Percentiles rank a stretch among this genome's conserved stretches.
These are phyloP conservation scores for Abrus pulchellus DNA, from an alignment of 306 rosid species.

Conservation along the genomic window DNA sequence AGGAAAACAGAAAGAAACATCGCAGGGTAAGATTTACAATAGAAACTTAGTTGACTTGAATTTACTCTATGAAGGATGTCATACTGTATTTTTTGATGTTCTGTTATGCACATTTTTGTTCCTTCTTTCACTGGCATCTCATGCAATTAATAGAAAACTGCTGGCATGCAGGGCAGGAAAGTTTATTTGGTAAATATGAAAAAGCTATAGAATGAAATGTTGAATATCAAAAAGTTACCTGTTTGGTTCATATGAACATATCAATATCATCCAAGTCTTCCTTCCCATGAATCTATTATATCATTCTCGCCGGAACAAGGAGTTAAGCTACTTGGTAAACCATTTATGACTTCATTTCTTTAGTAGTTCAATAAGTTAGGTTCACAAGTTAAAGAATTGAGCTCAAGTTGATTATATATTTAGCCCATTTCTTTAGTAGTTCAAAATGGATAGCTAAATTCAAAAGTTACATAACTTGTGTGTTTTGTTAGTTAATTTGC, in stretches of 20 bases:
- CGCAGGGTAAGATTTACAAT: conserved; percentile 55
- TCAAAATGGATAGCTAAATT: no score
- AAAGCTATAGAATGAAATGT: neutral
- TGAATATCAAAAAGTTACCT: neutral
- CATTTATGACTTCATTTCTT: neutral
- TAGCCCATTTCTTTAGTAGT: neutral
- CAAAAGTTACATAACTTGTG: no score
- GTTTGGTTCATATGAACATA: neutral
- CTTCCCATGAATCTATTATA: neutral
- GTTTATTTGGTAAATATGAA: neutral
- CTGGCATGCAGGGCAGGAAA: neutral
- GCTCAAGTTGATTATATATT: neutral
- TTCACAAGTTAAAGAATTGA: neutral
- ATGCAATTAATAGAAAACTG: neutral
- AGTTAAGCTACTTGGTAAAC: no score
- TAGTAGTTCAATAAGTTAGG: neutral
- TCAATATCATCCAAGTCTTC: no score
- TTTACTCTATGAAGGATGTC: neutral
- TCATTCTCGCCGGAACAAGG: neutral
- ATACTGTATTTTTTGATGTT: neutral
- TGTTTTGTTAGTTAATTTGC: no score
- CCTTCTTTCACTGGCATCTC: conserved; percentile 13
- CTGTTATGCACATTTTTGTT: conserved; percentile 14
- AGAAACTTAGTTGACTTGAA: conserved; percentile 45
- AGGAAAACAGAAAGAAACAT: conserved; percentile 46